These are phyloP conservation scores for Wickerhamiella brachini DNA, from an alignment of 805 yeast species.

Conservation along the genomic window DNA sequence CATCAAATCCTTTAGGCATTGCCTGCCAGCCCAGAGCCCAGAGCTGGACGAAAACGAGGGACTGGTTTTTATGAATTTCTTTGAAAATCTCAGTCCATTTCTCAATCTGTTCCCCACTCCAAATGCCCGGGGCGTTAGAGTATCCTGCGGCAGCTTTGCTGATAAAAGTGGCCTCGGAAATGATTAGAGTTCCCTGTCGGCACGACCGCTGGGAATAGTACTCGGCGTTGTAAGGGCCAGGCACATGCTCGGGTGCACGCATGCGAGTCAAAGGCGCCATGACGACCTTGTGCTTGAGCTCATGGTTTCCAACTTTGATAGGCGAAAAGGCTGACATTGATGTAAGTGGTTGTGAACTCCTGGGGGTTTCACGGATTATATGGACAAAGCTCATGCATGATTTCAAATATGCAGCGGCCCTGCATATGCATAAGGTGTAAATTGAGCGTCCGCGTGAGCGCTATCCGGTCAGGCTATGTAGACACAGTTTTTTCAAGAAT, in stretches of 20 bases:
- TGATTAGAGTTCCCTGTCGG: slow-evolving; percentile 42
- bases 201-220: slow-evolving; percentile 46
- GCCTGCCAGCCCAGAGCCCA: slow-evolving; percentile 36
- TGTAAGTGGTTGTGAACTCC: too few relatives aligned
- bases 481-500: too few relatives aligned
- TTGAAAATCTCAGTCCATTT: slow-evolving; percentile 30
- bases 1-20: slow-evolving; percentile 23
- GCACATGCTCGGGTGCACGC: slow-evolving; percentile 28
- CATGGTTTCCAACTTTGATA: slow-evolving; percentile 24
- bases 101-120: slow-evolving; percentile 20
- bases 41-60: slow-evolving; percentile 30
- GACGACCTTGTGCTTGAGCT: slow-evolving; percentile 29
- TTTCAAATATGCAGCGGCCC: too few relatives aligned
- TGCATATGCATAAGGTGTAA: too few relatives aligned
- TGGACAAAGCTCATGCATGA: too few relatives aligned
- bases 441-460: too few relatives aligned
- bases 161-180: slow-evolving; percentile 44
- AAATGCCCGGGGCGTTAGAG: slow-evolving; percentile 22
- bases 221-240: slow-evolving; percentile 32
- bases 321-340: slow-evolving; percentile 23
- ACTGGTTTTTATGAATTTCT: slow-evolving; percentile 32
- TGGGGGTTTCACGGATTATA: too few relatives aligned
- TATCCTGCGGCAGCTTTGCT: slow-evolving; percentile 29
- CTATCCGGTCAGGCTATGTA: too few relatives aligned
- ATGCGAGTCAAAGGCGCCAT: slow-evolving; percentile 40